Evolutionary conservation across 108 stramenopile genomes (phyloP).

Genomic region (Nitzschia sp.): DNA sequence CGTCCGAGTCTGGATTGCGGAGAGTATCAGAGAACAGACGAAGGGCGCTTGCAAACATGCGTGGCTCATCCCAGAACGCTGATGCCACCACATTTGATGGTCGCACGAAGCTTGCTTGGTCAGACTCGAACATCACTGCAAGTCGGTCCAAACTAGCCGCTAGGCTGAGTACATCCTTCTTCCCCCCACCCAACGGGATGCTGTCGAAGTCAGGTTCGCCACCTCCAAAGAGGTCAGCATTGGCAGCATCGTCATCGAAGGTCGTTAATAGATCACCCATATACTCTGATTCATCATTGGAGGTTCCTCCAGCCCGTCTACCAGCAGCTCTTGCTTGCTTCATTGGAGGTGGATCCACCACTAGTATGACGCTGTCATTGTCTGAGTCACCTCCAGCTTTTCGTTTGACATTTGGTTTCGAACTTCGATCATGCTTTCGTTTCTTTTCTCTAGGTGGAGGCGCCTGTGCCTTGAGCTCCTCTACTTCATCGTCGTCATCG

Average conservation of each 20-base stretch:
- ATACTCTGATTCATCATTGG: conserved; percentile 21
- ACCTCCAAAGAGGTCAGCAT: conserved; percentile 25
- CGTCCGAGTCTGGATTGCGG: conserved; percentile 36
- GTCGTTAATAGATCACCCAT: conserved; percentile 27
- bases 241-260: conserved; percentile 19
- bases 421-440: not conserved
- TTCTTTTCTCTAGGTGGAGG: conserved; percentile 14
- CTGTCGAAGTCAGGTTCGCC: conserved; percentile 7
- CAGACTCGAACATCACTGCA: conserved; percentile 35
- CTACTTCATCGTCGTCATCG: conserved; percentile 65
- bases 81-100: conserved; percentile 8
- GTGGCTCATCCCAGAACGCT: conserved; percentile 40
- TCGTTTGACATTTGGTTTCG: conserved; percentile 2
- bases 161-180: conserved; percentile 26
- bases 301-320: not conserved
- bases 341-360: conserved; percentile 27
- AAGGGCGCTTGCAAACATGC: conserved; percentile 40
- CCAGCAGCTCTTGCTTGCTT: not conserved
- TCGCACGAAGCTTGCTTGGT: conserved; percentile 24
- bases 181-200: not conserved
- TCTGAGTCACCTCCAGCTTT: not conserved
- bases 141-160: conserved; percentile 39
- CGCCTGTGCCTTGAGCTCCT: conserved; percentile 37
- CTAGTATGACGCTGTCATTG: conserved; percentile 43
- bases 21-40: conserved; percentile 46